Conservation (phyloP, 768 basidiomycete species). For the Strobilomyces dryophilus region DNA sequence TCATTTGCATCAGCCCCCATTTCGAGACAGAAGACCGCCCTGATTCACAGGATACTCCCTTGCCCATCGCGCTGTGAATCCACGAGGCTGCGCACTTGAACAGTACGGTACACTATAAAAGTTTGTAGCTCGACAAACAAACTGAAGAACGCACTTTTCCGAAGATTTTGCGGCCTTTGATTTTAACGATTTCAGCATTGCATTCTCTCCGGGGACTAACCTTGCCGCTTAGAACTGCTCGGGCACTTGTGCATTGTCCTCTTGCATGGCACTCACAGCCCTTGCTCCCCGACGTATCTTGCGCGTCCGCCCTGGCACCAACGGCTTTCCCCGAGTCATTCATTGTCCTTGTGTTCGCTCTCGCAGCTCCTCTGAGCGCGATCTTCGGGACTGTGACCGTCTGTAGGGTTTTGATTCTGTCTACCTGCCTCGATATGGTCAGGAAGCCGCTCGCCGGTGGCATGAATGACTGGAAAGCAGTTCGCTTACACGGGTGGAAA, state of each 20-base stretch:
- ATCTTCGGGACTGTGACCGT: not conserved
- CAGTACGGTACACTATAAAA: not conserved
- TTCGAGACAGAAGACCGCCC: not conserved
- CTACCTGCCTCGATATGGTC: not conserved
- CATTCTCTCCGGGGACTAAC: not conserved
- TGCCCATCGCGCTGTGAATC: not conserved
- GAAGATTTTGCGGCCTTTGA: constrained; percentile 2
- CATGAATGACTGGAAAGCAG: not conserved
- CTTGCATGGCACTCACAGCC: not conserved
- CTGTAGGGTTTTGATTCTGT: not conserved
- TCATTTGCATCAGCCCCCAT: not conserved
- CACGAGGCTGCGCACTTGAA: not conserved
- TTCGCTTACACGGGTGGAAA: not conserved
- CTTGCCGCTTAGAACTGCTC: not conserved
- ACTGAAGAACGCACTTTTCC: constrained; percentile 4
- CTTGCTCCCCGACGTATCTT: not conserved
- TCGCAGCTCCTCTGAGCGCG: not conserved
- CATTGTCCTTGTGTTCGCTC: not conserved
- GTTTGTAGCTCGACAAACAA: not conserved
- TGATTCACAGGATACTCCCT: not conserved
- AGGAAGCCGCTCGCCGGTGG: not conserved
- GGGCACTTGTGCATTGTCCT: constrained; percentile 5
- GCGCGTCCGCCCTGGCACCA: not conserved
- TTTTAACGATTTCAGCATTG: not conserved
- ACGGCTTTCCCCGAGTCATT: constrained; percentile 1